Percentiles rank a stretch among this genome's conserved stretches.
phyloP scores from a whole-genome alignment of 2,329 filamentous ascomycete species.

The Pseudogymnoascus sp. region DNA sequence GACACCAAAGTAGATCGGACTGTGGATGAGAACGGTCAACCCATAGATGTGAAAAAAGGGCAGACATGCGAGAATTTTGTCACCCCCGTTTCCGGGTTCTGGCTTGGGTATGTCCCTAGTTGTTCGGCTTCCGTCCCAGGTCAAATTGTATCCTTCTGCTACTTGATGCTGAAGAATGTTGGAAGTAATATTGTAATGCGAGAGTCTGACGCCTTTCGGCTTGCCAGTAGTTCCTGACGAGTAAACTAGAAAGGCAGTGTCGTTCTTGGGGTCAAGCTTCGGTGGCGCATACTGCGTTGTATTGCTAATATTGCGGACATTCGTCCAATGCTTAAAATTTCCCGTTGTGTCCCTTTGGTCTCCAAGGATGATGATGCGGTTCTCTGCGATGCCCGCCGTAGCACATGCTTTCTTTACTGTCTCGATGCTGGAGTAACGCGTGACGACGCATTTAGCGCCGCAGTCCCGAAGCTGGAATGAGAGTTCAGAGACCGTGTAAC shows the following conservation, averaged over 20 bases:
- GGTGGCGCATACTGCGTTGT: constrained; percentile 50
- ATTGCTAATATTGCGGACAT: constrained; percentile 54
- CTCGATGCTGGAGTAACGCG: constrained; percentile 56
- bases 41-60: constrained; percentile 73
- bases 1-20: constrained; percentile 54
- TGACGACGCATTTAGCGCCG: constrained; percentile 62
- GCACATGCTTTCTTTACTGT: constrained; percentile 57
- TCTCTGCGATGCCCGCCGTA: constrained; percentile 56
- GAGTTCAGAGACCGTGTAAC: constrained; percentile 75
- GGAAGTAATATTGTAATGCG: constrained; percentile 21
- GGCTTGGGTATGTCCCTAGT: constrained; percentile 52
- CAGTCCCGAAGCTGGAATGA: constrained; percentile 72
- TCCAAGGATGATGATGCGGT: constrained; percentile 67
- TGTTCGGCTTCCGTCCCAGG: constrained; percentile 49
- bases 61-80: constrained; percentile 65
- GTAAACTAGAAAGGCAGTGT: constrained; percentile 69
- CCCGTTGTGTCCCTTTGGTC: constrained; percentile 51
- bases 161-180: constrained; percentile 37
- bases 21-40: constrained; percentile 61
- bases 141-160: constrained; percentile 46
- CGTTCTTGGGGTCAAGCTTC: constrained; percentile 51
- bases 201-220: constrained; percentile 70
- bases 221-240: constrained; percentile 76
- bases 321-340: constrained; percentile 71
- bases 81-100: constrained; percentile 33